These are phyloP conservation scores for Penicillium digitatum DNA, from an alignment of 2,329 filamentous ascomycete genomes.

Conservation along the genomic window DNA sequence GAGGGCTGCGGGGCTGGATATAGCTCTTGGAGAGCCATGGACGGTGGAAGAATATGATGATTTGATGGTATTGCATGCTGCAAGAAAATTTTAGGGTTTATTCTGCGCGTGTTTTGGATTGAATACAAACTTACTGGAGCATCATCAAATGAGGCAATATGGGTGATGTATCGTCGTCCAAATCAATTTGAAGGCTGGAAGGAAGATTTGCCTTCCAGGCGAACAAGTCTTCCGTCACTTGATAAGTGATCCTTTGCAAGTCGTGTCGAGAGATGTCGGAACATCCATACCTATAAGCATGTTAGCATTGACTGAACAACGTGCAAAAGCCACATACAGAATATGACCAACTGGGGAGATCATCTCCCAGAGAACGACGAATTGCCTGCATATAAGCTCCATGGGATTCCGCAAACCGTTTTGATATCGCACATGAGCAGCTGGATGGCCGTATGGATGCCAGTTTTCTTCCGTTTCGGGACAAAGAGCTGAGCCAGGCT, in stretches of 20 bases:
- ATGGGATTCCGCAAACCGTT: constrained; percentile 29
- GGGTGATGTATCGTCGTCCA: constrained; percentile 32
- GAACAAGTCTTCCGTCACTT: constrained; percentile 38
- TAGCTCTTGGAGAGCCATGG: constrained; percentile 45
- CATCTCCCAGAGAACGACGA: constrained; percentile 44
- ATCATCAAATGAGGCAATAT: constrained; percentile 42
- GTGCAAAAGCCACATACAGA: constrained; percentile 25
- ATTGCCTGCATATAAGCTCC: constrained; percentile 37
- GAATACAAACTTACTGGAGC: constrained; percentile 34
- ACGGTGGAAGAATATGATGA: constrained; percentile 44
- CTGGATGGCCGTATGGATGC: constrained; percentile 31
- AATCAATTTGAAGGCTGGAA: constrained; percentile 35
- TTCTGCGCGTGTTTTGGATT: background rate
- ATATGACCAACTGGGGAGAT: constrained; percentile 44
- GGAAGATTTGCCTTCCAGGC: constrained; percentile 43
- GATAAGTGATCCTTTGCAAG: constrained; percentile 34
- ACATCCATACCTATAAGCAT: constrained; percentile 32
- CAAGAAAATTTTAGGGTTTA: background rate
- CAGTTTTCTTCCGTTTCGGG: constrained; percentile 30
- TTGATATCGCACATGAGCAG: constrained; percentile 12
- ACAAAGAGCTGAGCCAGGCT: constrained; percentile 31
- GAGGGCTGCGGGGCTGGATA: constrained; percentile 40
- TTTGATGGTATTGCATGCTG: constrained; percentile 45
- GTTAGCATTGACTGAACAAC: constrained; percentile 11
- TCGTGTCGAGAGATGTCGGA: constrained; percentile 39